phyloP scores from a whole-genome alignment of 1,284 basidiomycete species.

The Phellopilus nigrolimitatus region DNA sequence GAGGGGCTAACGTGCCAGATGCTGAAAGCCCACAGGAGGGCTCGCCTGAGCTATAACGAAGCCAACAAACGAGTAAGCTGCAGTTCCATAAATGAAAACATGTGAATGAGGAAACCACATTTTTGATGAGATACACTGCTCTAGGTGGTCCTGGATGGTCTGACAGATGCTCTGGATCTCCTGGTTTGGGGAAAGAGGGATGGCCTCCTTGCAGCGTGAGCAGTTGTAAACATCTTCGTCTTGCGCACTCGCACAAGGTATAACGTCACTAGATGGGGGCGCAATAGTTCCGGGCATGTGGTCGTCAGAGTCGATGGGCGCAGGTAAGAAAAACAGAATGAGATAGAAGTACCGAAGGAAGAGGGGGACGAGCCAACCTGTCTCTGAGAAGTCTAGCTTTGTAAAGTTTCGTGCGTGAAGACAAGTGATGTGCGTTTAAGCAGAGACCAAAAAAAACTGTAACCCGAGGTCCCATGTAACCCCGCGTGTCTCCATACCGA shows the following conservation, averaged over 20 bases:
- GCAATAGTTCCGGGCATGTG: conserved; percentile 15
- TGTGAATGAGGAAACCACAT: background rate
- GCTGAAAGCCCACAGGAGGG: background rate
- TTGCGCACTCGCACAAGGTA: conserved; percentile 3
- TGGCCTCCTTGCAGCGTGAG: conserved; percentile 2
- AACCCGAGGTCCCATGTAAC: background rate
- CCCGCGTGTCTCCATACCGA: background rate
- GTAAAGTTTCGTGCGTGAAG: conserved; percentile 11
- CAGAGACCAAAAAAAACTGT: background rate
- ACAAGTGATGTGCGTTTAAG: conserved; percentile 5
- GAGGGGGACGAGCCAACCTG: background rate
- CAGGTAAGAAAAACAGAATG: background rate
- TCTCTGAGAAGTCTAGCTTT: conserved; percentile 14
- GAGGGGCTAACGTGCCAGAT: background rate
- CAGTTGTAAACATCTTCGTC: conserved; percentile 10
- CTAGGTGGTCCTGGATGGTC: conserved; percentile 14
- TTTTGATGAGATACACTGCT: conserved; percentile 10
- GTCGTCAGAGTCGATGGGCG: conserved; percentile 1
- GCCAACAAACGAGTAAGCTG: background rate
- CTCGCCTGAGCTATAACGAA: conserved; percentile 2
- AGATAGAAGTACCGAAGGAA: background rate
- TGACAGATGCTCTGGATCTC: conserved; percentile 12
- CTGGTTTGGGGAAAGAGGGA: conserved; percentile 11
- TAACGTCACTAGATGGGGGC: conserved; percentile 12
- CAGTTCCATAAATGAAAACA: background rate